Evolutionary conservation across 73 alveolate species (phyloP).

Genomic region (Paramecium tetraurelia): DNA sequence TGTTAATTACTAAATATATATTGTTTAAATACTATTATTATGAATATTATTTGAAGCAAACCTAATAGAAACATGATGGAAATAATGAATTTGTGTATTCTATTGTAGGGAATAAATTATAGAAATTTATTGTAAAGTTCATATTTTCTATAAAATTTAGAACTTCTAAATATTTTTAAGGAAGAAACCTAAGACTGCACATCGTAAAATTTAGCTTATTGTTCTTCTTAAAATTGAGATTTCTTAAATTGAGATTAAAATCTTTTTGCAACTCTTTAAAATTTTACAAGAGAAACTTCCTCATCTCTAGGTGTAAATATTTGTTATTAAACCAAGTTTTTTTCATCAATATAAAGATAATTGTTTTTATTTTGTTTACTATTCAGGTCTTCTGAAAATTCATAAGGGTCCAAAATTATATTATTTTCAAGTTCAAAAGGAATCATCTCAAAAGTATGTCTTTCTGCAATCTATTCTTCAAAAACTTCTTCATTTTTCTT

Average conservation of each 20-base stretch:
- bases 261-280: neutral
- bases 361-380: neutral
- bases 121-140: neutral
- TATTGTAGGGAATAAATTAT: neutral
- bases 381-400: neutral
- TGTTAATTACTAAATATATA: neutral
- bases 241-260: neutral
- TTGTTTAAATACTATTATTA: neutral
- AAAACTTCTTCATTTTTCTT: neutral
- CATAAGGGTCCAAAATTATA: neutral
- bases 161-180: neutral
- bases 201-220: neutral
- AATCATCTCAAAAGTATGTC: neutral
- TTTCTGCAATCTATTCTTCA: neutral
- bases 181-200: slow-evolving; percentile 9
- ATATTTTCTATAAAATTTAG: slow-evolving; percentile 12
- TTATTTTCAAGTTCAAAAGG: neutral
- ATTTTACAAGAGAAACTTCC: neutral
- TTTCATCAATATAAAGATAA: neutral
- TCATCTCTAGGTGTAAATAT: neutral
- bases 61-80: neutral
- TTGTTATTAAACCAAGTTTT: neutral
- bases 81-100: neutral
- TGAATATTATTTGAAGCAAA: neutral
- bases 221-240: neutral